phyloP scores from a whole-genome alignment of 2,329 filamentous ascomycete genomes.

The Cercospora sp. region DNA sequence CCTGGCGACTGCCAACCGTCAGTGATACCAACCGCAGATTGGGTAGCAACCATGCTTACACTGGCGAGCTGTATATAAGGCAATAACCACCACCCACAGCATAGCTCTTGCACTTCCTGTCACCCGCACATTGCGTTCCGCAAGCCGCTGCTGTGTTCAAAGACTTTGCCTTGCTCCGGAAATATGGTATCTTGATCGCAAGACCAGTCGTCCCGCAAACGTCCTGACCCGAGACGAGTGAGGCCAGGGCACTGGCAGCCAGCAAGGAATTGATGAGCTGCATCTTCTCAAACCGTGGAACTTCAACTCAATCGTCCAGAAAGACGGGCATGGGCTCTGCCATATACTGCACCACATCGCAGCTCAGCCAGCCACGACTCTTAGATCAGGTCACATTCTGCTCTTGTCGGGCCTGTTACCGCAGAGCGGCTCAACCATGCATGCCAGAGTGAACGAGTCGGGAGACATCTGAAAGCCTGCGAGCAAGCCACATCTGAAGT shows the following conservation, averaged over 20 bases:
- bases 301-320: too few species aligned
- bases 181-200: background rate
- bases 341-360: too few species aligned
- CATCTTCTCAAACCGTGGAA: background rate
- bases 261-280: background rate
- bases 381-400: too few species aligned
- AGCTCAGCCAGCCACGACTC: too few species aligned
- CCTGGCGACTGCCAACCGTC: background rate
- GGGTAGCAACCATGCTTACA: background rate
- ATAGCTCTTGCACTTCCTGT: background rate
- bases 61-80: background rate
- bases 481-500: too few species aligned
- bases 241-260: background rate
- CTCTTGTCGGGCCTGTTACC: too few species aligned
- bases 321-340: too few species aligned
- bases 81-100: background rate
- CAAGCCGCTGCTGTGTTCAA: background rate
- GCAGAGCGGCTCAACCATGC: too few species aligned
- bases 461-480: too few species aligned
- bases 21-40: background rate
- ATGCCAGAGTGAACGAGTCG: too few species aligned
- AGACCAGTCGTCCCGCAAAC: background rate
- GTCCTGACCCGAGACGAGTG: background rate
- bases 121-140: background rate
- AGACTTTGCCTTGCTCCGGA: background rate